phyloP scores from a whole-genome alignment of 257 asterid species.

The Penstemon barbatus region DNA sequence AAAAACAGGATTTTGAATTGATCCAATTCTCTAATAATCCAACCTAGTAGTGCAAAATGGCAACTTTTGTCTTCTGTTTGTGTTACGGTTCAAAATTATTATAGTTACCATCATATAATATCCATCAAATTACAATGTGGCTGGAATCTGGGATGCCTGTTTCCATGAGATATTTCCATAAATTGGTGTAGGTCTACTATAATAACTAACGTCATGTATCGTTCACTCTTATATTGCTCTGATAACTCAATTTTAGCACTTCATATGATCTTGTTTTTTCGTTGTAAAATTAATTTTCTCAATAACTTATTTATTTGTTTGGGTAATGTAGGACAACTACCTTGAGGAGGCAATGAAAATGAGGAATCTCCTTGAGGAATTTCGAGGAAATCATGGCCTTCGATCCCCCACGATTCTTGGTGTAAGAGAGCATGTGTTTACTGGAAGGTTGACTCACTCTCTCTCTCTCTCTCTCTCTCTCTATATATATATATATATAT shows the following conservation, averaged over 20 bases:
- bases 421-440: conserved; percentile 94
- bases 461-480: not conserved
- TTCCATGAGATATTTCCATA: not conserved
- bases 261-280: conserved; percentile 12
- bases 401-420: conserved; percentile 98
- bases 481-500: too few species aligned
- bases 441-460: conserved; percentile 71
- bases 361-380: conserved; percentile 96
- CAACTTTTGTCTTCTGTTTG: too few species aligned
- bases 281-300: conserved; percentile 5
- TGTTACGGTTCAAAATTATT: too few species aligned
- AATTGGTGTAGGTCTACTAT: conserved; percentile 15
- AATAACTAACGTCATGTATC: not conserved
- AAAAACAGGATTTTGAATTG: not conserved
- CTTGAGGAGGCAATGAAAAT: conserved; percentile 99
- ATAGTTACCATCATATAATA: too few species aligned
- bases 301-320: not conserved
- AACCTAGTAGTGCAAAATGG: too few species aligned
- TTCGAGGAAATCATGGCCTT: conserved; percentile 86
- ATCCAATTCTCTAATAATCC: too few species aligned
- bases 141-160: not conserved
- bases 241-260: conserved; percentile 13
- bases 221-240: conserved; percentile 18
- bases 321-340: conserved; percentile 79
- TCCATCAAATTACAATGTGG: not conserved